Percentiles rank a stretch among this genome's conserved stretches.
Evolutionary conservation across 2,329 filamentous ascomycete genomes (phyloP).

Genomic region (Penicillium sp.): DNA sequence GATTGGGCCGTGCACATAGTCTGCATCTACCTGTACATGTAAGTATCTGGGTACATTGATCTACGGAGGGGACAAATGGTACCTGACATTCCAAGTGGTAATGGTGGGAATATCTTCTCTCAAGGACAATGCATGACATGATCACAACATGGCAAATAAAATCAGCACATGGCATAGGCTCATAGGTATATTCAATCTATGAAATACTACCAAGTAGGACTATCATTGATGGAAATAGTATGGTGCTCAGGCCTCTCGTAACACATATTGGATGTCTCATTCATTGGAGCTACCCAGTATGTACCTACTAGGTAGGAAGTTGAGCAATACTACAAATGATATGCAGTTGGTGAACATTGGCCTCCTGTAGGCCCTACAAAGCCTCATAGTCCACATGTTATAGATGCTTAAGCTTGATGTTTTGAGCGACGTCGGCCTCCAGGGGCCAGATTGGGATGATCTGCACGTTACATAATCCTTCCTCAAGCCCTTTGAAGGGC

Average conservation of each 20-base stretch:
- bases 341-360: no score
- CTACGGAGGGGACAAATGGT: neutral
- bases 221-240: neutral
- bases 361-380: no score
- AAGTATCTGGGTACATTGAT: neutral
- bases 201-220: neutral
- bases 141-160: neutral
- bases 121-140: neutral
- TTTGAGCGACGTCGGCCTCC: neutral
- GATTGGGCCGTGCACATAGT: slow-evolving; percentile 14
- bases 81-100: neutral
- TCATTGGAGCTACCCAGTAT: slow-evolving; percentile 2
- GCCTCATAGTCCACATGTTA: no score
- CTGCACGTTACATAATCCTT: slow-evolving; percentile 20
- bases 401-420: no score
- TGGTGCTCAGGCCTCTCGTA: slow-evolving; percentile 6
- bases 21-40: slow-evolving; percentile 2
- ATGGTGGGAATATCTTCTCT: neutral
- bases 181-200: neutral
- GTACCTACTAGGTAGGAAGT: neutral
- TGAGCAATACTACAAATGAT: neutral
- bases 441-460: neutral
- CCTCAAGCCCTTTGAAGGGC: slow-evolving; percentile 8
- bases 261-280: slow-evolving; percentile 12
- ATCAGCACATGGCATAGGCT: neutral